A percentile compares a stretch with the other conserved stretches of the same genome.
These are phyloP conservation scores for Fusarium guadeloupense DNA, from an alignment of 2,329 filamentous ascomycete genomes.

Conservation along the genomic window DNA sequence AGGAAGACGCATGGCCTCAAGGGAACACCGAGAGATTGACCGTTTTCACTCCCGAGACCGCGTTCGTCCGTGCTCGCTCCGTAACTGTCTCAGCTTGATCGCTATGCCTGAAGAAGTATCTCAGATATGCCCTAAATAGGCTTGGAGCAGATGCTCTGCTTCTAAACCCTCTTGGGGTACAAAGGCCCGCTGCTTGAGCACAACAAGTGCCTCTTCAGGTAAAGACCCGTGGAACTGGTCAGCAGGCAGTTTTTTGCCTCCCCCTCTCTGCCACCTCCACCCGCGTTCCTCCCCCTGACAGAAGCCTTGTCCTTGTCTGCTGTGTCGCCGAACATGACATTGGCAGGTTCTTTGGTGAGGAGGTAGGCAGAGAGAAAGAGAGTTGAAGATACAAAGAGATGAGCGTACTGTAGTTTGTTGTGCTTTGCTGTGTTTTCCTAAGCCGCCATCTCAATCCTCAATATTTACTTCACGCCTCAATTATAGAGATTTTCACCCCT, in stretches of 20 bases:
- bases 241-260: slow-evolving; percentile 43
- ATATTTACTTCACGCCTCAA: slow-evolving; percentile 17
- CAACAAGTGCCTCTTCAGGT: slow-evolving; percentile 40
- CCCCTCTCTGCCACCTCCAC: slow-evolving; percentile 42
- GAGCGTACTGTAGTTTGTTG: slow-evolving; percentile 3
- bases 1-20: slow-evolving; percentile 7
- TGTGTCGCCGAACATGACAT: slow-evolving; percentile 34
- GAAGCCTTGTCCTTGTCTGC: slow-evolving; percentile 40
- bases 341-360: slow-evolving; percentile 20
- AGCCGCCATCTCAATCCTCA: slow-evolving; percentile 17
- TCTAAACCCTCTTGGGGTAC: slow-evolving; percentile 25
- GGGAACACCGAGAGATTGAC: slow-evolving; percentile 27
- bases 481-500: slow-evolving; percentile 18
- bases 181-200: slow-evolving; percentile 29
- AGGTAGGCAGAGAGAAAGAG: slow-evolving; percentile 7
- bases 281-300: slow-evolving; percentile 42
- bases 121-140: slow-evolving; percentile 15
- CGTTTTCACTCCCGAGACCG: slow-evolving; percentile 30
- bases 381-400: slow-evolving; percentile 2
- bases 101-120: slow-evolving; percentile 19
- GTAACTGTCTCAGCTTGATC: slow-evolving; percentile 9
- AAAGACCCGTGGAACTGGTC: slow-evolving; percentile 39
- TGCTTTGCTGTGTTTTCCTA: neutral
- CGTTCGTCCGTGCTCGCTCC: slow-evolving; percentile 25
- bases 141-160: fast-evolving